phyloP scores from a whole-genome alignment of 2,329 filamentous ascomycete genomes.

The Neopestalotiopsis sp. region DNA sequence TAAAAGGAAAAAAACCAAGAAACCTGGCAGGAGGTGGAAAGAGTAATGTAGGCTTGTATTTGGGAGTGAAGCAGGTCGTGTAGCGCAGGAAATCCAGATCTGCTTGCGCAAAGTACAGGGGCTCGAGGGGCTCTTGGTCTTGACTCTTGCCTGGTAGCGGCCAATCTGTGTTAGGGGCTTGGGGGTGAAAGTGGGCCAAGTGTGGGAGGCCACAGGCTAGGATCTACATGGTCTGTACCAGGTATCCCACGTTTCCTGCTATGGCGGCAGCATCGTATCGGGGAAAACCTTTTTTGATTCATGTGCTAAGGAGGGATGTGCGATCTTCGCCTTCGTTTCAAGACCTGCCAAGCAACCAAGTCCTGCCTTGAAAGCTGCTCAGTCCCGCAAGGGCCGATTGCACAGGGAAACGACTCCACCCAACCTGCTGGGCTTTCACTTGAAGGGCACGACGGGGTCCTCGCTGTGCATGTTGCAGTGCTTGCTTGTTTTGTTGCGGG shows the following conservation, averaged over 20 bases:
- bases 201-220: background rate
- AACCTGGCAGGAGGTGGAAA: background rate
- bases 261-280: background rate
- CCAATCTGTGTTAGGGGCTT: background rate
- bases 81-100: constrained; percentile 2
- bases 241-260: constrained; percentile 10
- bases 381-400: constrained; percentile 14
- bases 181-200: background rate
- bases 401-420: constrained; percentile 1
- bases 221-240: background rate
- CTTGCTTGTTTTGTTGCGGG: background rate
- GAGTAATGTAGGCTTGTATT: background rate
- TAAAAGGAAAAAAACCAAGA: background rate
- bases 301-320: constrained; percentile 5
- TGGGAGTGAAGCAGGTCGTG: background rate
- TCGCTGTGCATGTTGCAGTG: background rate
- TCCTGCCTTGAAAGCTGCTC: constrained; percentile 17
- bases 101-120: background rate
- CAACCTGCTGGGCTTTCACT: background rate
- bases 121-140: background rate
- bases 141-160: background rate
- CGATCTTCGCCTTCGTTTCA: constrained; percentile 13
- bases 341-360: constrained; percentile 12
- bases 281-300: constrained; percentile 11
- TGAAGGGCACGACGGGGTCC: background rate